Base-by-base conservation (phyloP, 345 rosid genomes). In the Sapria himalayana region DNA sequence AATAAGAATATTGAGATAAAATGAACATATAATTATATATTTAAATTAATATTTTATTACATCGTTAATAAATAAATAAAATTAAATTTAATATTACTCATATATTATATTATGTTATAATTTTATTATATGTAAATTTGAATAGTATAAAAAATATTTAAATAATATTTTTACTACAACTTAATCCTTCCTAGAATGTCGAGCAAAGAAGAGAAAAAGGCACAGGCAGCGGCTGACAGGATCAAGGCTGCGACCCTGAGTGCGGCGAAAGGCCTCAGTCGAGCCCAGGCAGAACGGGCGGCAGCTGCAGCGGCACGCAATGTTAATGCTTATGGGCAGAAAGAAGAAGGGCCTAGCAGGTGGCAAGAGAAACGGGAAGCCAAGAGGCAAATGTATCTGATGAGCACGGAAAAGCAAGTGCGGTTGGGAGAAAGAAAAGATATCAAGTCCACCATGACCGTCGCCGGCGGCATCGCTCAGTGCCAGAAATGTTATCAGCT, bases 321-420 rank as follows among this genome's bases (percentile, higher is more conserved):
- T 58, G 98, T 89, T 10, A 89, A 89, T 55, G 95, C 95, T 3
- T 82, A 89, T 31, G 98, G 98, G 24, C 95, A 89, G 45, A 89
- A 89, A 69, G 98, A 89, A 62, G 98, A 89, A 70, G 98, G 98
- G 46, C 98, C 95, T 0, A 89, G 98, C 46, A 44, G 98, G 58
- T 84, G 93, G 98, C 98, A 89, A 59, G 98, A 89, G 74, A 89
- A 89, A 42, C 64, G 98, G 47, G 98, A 89, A 64, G 84, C 81
- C 0, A 89, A 77, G 65, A 60, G 95, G 61, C 98, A 89, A 61
- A 89, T 82, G 98, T 82, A 82, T 63, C 45, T 89, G 66, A 79
- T 84, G 95, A 89, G 95, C 64, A 89, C 98, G 0, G 98, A 82
- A 45, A 89, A 89, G 69, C 86, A 84, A 0, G 95, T 89, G 27